Conservation (phyloP, 352 stramenopile genomes). For the Phytopythium oedochilum region DNA sequence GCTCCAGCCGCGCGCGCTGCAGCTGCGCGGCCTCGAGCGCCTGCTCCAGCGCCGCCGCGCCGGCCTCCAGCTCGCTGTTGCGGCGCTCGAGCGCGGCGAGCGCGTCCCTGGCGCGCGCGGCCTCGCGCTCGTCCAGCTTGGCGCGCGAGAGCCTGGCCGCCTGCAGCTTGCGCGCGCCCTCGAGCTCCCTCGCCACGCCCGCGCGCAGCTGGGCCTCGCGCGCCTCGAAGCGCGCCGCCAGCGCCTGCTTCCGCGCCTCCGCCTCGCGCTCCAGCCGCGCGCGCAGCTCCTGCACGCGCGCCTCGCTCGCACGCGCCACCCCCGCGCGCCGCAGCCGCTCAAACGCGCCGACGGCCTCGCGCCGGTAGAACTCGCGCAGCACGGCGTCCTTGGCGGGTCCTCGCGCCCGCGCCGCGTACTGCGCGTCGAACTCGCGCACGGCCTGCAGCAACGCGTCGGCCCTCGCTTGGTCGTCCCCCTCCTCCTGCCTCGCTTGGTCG, state of each 20-base stretch:
- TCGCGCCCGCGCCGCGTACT: constrained; percentile 36
- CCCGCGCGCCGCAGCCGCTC: constrained; percentile 44
- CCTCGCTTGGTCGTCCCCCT: constrained; percentile 1
- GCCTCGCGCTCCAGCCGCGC: constrained; percentile 53
- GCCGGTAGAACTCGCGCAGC: constrained; percentile 50
- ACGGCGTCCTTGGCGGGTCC: constrained; percentile 52
- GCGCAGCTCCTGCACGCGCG: constrained; percentile 42
- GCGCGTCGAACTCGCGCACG: constrained; percentile 46
- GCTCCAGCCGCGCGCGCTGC: constrained; percentile 30
- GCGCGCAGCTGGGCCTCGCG: constrained; percentile 57
- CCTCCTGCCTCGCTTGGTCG: background rate
- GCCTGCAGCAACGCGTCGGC: constrained; percentile 30
- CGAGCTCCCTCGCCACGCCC: constrained; percentile 51
- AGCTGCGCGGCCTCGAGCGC: constrained; percentile 21
- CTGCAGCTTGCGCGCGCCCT: constrained; percentile 71
- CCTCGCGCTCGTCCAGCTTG: constrained; percentile 65
- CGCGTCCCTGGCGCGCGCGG: constrained; percentile 46
- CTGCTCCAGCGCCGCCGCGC: constrained; percentile 44
- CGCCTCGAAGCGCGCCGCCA: constrained; percentile 62
- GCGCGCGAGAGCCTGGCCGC: constrained; percentile 42
- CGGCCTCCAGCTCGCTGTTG: constrained; percentile 40
- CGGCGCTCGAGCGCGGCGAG: constrained; percentile 22
- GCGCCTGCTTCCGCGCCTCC: constrained; percentile 45
- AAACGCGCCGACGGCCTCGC: constrained; percentile 52
- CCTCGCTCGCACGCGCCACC: constrained; percentile 49